Conservation (phyloP, 805 yeast species). For the Saccharomyces jurei region DNA sequence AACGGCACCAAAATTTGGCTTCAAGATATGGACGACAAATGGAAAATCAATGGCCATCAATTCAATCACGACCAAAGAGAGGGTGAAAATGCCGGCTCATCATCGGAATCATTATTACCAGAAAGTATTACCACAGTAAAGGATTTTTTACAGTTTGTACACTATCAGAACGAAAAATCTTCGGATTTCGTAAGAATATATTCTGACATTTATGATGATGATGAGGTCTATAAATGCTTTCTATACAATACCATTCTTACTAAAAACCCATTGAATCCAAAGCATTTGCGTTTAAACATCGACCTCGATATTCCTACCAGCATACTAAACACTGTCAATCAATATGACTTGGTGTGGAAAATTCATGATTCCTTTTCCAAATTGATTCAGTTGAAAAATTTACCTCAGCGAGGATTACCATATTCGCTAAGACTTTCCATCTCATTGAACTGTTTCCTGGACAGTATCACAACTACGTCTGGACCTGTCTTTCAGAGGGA, state of each 20-base stretch:
- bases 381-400: conserved; percentile 28
- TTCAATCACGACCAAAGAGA: background rate
- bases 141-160: conserved; percentile 20
- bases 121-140: conserved; percentile 13
- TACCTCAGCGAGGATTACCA: conserved; percentile 19
- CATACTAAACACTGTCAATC: conserved; percentile 27
- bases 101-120: conserved; percentile 9
- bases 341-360: conserved; percentile 37
- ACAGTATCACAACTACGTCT: conserved; percentile 5
- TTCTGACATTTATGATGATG: conserved; percentile 24
- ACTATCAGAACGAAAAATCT: conserved; percentile 15
- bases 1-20: conserved; percentile 20
- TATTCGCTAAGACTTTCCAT: conserved; percentile 11
- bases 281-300: conserved; percentile 11
- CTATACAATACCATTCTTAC: conserved; percentile 23
- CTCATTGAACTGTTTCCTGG: conserved; percentile 12
- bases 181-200: conserved; percentile 19
- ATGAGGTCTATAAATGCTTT: conserved; percentile 20
- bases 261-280: conserved; percentile 15
- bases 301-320: conserved; percentile 20
- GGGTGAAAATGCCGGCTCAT: background rate
- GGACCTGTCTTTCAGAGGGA: conserved; percentile 11
- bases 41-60: conserved; percentile 10
- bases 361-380: conserved; percentile 34
- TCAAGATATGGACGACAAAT: conserved; percentile 24